These are phyloP conservation scores for Rhizoclosmatium globosum DNA, from an alignment of 192 early-diverging fungal species.

Conservation along the genomic window DNA sequence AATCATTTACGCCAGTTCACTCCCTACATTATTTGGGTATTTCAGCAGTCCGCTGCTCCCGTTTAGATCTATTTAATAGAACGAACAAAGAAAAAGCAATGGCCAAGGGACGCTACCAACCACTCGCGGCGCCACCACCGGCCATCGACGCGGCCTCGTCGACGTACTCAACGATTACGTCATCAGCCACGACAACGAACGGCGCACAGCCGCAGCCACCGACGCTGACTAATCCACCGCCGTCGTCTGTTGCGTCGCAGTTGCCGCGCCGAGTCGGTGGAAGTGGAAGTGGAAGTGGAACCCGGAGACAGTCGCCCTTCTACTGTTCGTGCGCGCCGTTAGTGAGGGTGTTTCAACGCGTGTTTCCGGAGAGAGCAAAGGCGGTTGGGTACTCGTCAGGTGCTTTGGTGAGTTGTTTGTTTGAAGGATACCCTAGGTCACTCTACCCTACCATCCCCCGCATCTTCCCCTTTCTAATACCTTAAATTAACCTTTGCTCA, in stretches of 20 bases:
- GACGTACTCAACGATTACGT: neutral
- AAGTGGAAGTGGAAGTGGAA: no score
- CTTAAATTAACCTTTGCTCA: neutral
- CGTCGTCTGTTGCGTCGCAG: neutral
- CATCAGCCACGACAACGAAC: neutral
- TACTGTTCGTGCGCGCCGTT: conserved; percentile 40
- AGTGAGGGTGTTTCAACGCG: neutral
- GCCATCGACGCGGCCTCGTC: conserved; percentile 3
- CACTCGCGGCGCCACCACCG: neutral
- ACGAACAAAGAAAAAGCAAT: no score
- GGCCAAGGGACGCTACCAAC: conserved; percentile 25
- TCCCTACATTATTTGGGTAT: no score
- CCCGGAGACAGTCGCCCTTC: conserved; percentile 30
- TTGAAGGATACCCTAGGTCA: no score
- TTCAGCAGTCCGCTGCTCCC: no score
- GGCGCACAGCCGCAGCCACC: neutral
- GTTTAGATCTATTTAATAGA: no score
- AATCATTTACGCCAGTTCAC: no score
- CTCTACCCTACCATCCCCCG: neutral
- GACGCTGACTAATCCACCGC: neutral
- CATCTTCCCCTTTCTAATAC: neutral
- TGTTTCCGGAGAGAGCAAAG: conserved; percentile 38
- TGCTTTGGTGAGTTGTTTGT: conserved; percentile 41
- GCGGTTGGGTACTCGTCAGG: conserved; percentile 50
- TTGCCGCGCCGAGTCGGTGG: neutral